phyloP scores from a whole-genome alignment of 2,329 filamentous ascomycete genomes.

The Colletotrichum australisinense region DNA sequence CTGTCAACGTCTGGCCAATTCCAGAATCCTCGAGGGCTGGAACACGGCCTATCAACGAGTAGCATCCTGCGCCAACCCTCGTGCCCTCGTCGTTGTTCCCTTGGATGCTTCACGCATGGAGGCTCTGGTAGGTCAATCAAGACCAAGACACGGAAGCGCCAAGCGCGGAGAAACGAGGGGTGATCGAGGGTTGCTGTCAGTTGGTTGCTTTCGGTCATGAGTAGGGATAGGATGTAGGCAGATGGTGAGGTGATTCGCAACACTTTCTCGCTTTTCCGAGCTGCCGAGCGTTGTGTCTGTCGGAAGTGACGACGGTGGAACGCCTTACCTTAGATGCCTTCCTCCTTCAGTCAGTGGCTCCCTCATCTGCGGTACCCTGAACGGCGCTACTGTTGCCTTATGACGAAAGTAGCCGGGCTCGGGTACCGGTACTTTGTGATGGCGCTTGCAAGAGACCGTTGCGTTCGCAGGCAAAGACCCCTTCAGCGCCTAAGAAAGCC shows the following conservation, averaged over 20 bases:
- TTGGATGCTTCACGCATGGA: slow-evolving; percentile 1
- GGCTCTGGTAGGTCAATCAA: slow-evolving; percentile 15
- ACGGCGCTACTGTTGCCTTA: slow-evolving; percentile 25
- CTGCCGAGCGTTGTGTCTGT: slow-evolving; percentile 20
- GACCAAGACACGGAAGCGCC: not conserved
- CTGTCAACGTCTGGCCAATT: slow-evolving; percentile 23
- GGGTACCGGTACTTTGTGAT: slow-evolving; percentile 1
- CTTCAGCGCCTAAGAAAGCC: not conserved
- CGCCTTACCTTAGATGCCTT: not conserved
- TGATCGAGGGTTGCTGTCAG: slow-evolving; percentile 18
- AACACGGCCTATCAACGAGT: slow-evolving; percentile 18
- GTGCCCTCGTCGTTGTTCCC: not conserved
- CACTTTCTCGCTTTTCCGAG: slow-evolving; percentile 30
- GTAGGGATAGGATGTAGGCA: not conserved
- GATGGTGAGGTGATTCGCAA: slow-evolving; percentile 23
- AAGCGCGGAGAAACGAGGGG: slow-evolving; percentile 11
- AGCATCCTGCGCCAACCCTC: not conserved
- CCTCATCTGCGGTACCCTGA: not conserved
- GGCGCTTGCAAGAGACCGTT: not conserved
- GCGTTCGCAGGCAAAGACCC: not conserved
- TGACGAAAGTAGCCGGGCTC: slow-evolving; percentile 1
- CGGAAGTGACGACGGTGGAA: slow-evolving; percentile 22
- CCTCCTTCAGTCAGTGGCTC: slow-evolving; percentile 8
- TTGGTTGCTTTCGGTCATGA: not conserved
- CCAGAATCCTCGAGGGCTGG: slow-evolving; percentile 14